Evolutionary conservation across 768 basidiomycete species (phyloP).

Genomic region (Steccherinum ochraceum): DNA sequence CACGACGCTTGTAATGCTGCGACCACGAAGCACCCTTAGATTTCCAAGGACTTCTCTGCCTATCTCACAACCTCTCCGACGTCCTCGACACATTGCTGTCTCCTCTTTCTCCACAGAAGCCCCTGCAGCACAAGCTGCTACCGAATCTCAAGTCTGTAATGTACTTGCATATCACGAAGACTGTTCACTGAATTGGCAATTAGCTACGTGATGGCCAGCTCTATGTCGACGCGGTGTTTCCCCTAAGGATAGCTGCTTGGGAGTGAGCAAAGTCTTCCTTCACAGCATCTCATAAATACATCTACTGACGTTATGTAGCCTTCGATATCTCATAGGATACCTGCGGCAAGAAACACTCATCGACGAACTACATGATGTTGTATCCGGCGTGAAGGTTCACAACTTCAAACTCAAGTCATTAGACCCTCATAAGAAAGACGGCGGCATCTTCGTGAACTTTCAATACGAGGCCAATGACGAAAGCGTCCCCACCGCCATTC

Average conservation of each 20-base stretch:
- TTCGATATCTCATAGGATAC: conserved; percentile 59
- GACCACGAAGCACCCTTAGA: not conserved
- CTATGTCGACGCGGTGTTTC: conserved; percentile 76
- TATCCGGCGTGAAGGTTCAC: conserved; percentile 47
- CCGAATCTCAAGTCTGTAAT: too few species aligned
- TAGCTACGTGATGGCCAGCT: conserved; percentile 60
- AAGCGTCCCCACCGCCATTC: conserved; percentile 33
- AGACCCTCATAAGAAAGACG: conserved; percentile 70
- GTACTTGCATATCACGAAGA: too few species aligned
- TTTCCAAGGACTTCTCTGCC: not conserved
- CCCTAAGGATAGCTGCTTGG: conserved; percentile 61
- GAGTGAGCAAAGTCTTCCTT: conserved; percentile 47
- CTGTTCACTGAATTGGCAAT: too few species aligned
- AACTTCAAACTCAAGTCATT: conserved; percentile 58
- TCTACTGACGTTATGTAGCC: conserved; percentile 28
- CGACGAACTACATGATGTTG: conserved; percentile 35
- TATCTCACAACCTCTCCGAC: not conserved
- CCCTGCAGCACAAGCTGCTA: too few species aligned
- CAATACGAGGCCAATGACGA: conserved; percentile 36
- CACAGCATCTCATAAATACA: not conserved
- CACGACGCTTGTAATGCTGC: not conserved
- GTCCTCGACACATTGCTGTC: too few species aligned
- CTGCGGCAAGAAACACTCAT: conserved; percentile 57
- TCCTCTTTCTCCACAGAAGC: too few species aligned
- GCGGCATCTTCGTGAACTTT: conserved; percentile 80